Evolutionary conservation across 2,329 filamentous ascomycete genomes (phyloP), one percentile per base, ranked within the genome.

Genomic region (Cercospora sojina): DNA sequence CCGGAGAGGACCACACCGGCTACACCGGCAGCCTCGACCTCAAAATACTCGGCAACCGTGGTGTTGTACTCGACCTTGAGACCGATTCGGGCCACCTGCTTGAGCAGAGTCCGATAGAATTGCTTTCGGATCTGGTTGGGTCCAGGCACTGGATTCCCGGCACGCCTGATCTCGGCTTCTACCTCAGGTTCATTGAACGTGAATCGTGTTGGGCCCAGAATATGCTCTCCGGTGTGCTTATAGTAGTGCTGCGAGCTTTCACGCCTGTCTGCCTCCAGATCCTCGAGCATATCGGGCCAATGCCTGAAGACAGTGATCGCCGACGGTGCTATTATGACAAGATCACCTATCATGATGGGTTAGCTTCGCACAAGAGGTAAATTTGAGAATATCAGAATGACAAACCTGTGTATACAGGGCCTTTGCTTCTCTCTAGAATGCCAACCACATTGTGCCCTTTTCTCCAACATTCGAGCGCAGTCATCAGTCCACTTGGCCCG

Each of bases 231-330:
- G 31, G 49, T 65, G 58, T 65, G 67, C 64, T 66, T 70, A 59
- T 67, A 64, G 41, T 67, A 69, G 23, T 55, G 29, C 51, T 27
- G 23, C 23, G 51, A 55, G 23, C 51, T 55, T 61, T 67, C 65
- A 20, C 79, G 76, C 47, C 79, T 77, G 25, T 55, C 23, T 16
- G 23, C 51, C 20, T 55, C 51, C 13, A 55, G 51, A 27, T 55
- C 51, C n/a, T 29, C 51, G 20, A 27, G 27, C 73, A 87, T 78
- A 62, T 85, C 82, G 9, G 84, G 83, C 83, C 84, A 86, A 67
- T 85, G 83, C 74, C 82, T 83, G 73, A 86, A 80, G 74, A 85
- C 84, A 35, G 78, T 79, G 53, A 82, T 85, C 25, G 84, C 84
- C 27, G 51, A 55, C 8, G 51, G 51, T 27, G 51, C 51, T 25